Percentiles rank a stretch among this genome's conserved stretches.
phyloP scores from a whole-genome alignment of 306 rosid species.

The Vigna unguiculata region DNA sequence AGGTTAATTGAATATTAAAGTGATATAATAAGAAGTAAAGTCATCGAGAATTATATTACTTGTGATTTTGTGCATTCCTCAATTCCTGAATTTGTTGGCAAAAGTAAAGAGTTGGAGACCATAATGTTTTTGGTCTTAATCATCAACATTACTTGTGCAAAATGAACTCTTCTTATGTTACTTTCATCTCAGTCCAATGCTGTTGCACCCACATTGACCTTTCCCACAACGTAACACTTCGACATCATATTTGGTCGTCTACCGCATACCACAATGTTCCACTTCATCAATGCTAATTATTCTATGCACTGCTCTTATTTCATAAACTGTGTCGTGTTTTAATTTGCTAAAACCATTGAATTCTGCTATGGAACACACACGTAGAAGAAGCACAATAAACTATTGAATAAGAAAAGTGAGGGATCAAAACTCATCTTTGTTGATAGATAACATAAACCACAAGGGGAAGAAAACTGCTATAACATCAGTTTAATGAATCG shows the following conservation, averaged over 20 bases:
- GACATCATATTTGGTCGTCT: conserved; percentile 37
- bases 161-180: background rate
- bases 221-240: background rate
- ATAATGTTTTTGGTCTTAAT: background rate
- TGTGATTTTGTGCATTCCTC: no score
- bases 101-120: conserved; percentile 49
- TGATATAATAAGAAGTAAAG: no score
- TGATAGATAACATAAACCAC: conserved; percentile 29
- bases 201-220: conserved; percentile 47
- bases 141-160: conserved; percentile 2
- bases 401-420: background rate
- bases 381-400: background rate
- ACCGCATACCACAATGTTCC: background rate
- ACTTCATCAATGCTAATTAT: conserved; percentile 10
- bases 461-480: conserved; percentile 33
- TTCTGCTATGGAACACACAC: background rate
- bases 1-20: no score
- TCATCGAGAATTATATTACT: no score
- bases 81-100: conserved; percentile 17
- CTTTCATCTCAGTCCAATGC: conserved; percentile 24
- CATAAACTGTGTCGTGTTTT: background rate
- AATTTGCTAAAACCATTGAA: background rate
- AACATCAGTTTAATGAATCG: conserved; percentile 35
- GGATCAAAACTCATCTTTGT: conserved; percentile 37
- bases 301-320: background rate